Evolutionary conservation across 1,284 basidiomycete genomes (phyloP), one percentile per base, ranked within the genome.

Genomic region (Takashimella tepidaria): DNA sequence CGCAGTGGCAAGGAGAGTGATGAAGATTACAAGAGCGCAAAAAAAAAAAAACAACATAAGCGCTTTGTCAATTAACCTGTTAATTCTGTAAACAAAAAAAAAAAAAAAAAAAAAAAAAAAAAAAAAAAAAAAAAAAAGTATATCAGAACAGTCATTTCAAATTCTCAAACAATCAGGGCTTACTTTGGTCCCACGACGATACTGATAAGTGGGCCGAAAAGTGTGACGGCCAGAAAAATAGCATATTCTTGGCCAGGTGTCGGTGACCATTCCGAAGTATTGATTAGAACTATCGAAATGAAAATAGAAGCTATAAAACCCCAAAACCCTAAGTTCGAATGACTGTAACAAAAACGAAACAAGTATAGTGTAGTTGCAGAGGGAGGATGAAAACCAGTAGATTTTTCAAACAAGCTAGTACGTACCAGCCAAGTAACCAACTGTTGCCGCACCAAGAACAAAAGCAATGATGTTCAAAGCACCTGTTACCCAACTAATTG

Each of bases 201-300:
- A 4, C 49, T 53, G 5, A 55, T 50, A 3, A 58, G 47, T 8
- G 59, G 59, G 1, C 49, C 57, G 40, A 61, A 51, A 19, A 61
- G 47, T 21, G 55, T 58, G 52, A 61, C 56, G 19, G 54, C 59
- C 2, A 54, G 49, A 47, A 58, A 61, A 50, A 61, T 58, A 16
- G 45, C 59, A 41, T 61, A 61, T 26, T 61, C 56, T 31, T 56
- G 57, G 57, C 61, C 53, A 85, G 84, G 65, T 85, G 87, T 63
- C 60, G 87, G 31, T 57, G 63, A 54, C 55, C 58, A 52, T 58
- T 60, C 41, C 56, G 57, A 47, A 22, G 60, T 56, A 63, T 63
- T 48, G 69, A 73, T 56, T 23, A 71, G 59, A 88, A 89, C 69
- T 85, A 85, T 49, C 49, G 76, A 62, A 65, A 76, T 46, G 63